Base-by-base conservation (phyloP, 202 grass and related monocot genomes). In the Dendrocalamus latiflorus region DNA sequence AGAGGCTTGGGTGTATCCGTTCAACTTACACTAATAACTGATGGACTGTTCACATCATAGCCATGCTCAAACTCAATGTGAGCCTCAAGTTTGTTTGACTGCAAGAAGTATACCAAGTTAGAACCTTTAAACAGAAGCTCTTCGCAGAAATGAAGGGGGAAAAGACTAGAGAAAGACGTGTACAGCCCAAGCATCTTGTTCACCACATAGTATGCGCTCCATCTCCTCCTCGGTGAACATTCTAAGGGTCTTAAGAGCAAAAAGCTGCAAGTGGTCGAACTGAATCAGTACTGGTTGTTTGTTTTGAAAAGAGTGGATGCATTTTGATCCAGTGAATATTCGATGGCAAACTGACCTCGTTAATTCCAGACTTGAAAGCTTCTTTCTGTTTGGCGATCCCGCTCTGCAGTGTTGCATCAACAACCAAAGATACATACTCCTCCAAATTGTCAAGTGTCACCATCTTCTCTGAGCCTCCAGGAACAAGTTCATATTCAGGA, bases 1-100 rank as follows among this genome's bases (percentile, higher is more conserved):
- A 50, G 55, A 57, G 7, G 21, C 14, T 63, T 60, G 21, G 39
- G 22, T 45, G 20, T 37, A 71, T 75, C 6, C 0, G 1, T 43
- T 81, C 43, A 66, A 83, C 92, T 89, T 72, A 94, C 92, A 36
- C 8, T 83, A 57, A 87, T 82, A 59, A 79, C 55, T 5, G 68
- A 39, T 63, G 73, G 86, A 67, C 89, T 89, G 33, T 38, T 64
- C 5, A 18, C 71, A 26, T 81, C 83, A 70, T 87, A 91, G 44
- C 92, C 92, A 68, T 94, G 89, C 16, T 89, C 86, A 68, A 94
- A 94, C 25, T 83, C 64, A 13, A 91, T 94, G 73, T 89, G 81
- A 63, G 89, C 78, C 58, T 79, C 77, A 79, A 91, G 74, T 63
- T 91, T 88, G 8, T 39, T 41, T 59, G 83, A 83, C 92, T 94